These are phyloP conservation scores for Tylopilus vinaceipallidus DNA, from an alignment of 768 basidiomycete species.

Conservation along the genomic window DNA sequence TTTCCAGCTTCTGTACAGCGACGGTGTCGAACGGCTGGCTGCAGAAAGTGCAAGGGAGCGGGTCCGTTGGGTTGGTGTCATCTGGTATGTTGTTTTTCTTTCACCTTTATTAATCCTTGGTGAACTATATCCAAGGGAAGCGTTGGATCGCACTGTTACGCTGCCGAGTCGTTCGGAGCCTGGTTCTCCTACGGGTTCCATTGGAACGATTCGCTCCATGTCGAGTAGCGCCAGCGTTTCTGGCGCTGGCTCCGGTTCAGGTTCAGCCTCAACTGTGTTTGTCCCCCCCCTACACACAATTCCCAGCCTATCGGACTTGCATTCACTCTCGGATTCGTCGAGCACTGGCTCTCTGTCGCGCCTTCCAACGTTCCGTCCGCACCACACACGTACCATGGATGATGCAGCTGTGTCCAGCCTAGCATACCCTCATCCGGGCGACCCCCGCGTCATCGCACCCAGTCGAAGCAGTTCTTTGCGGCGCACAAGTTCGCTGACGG, in stretches of 20 bases:
- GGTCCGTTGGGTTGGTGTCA: conserved; percentile 87
- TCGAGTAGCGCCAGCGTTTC: conserved; percentile 40
- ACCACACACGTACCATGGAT: conserved; percentile 68
- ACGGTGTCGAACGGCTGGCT: conserved; percentile 85
- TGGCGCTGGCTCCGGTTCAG: conserved; percentile 36
- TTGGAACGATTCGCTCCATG: conserved; percentile 67
- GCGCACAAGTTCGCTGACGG: conserved; percentile 73
- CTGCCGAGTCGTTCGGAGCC: conserved; percentile 43
- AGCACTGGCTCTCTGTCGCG: conserved; percentile 41
- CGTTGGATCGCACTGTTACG: conserved; percentile 62
- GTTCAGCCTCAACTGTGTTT: conserved; percentile 73
- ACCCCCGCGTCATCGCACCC: conserved; percentile 69
- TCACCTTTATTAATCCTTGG: not conserved
- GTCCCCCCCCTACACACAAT: conserved; percentile 72
- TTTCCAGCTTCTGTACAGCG: conserved; percentile 87
- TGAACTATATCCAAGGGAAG: no score
- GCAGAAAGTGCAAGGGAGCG: conserved; percentile 87
- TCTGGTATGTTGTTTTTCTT: conserved; percentile 57
- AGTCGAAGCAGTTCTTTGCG: conserved; percentile 57
- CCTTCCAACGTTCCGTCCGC: conserved; percentile 49
- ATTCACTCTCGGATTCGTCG: conserved; percentile 42
- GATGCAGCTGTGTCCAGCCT: conserved; percentile 67
- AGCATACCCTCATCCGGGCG: conserved; percentile 69
- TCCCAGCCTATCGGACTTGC: conserved; percentile 67
- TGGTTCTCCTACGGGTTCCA: conserved; percentile 53